Evolutionary conservation across 805 yeast species (phyloP).

Genomic region (Candida multigemmis): DNA sequence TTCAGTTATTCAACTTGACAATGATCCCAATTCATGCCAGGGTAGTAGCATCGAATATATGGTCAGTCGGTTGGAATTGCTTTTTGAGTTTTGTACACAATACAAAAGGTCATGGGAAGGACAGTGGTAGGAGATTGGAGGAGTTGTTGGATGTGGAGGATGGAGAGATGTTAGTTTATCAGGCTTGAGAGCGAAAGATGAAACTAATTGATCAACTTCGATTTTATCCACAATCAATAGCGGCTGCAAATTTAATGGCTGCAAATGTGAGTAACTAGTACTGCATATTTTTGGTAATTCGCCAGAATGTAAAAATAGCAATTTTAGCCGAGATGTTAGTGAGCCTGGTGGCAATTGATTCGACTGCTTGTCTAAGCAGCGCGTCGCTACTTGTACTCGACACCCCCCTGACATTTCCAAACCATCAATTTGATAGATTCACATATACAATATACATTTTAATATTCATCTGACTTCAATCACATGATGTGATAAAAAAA

Average conservation of each 20-base stretch:
- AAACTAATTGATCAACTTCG: neutral
- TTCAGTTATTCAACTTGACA: constrained; percentile 27
- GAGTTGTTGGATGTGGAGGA: constrained; percentile 32
- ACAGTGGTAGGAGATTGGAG: constrained; percentile 25
- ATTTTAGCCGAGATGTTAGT: too few species aligned
- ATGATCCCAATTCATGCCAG: constrained; percentile 31
- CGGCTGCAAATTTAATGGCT: too few species aligned
- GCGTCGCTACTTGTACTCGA: too few species aligned
- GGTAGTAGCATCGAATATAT: constrained; percentile 25
- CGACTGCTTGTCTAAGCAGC: too few species aligned
- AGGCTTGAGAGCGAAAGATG: neutral
- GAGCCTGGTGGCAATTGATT: too few species aligned
- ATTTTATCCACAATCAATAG: too few species aligned
- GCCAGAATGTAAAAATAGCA: neutral
- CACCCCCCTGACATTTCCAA: too few species aligned
- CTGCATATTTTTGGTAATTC: neutral
- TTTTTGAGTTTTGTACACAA: constrained; percentile 42
- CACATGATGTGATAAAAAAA: neutral
- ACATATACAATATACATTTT: neutral
- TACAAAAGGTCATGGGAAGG: constrained; percentile 29
- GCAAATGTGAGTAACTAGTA: too few species aligned
- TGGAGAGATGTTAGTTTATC: constrained; percentile 3
- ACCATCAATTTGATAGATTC: too few species aligned
- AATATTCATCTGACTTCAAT: constrained; percentile 1
- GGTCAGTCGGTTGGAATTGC: constrained; percentile 35